Percentiles rank a stretch among this genome's conserved stretches.
These are phyloP conservation scores for Fomitopsis betulina DNA, from an alignment of 1,284 basidiomycete genomes.

Conservation along the genomic window DNA sequence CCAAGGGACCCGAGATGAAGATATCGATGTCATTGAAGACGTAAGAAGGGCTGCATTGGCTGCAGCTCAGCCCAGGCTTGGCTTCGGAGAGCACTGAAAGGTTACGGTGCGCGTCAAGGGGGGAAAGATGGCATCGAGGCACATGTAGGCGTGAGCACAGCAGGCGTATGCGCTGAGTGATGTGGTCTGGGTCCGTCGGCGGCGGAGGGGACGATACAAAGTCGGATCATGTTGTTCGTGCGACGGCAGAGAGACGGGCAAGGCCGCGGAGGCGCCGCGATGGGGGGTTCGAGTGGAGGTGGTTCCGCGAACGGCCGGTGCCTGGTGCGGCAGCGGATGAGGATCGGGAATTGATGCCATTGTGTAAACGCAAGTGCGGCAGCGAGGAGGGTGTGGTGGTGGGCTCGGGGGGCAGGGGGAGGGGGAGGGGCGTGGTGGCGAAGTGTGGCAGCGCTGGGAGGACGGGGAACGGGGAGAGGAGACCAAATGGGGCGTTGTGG, in stretches of 20 bases:
- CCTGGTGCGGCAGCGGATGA: not conserved
- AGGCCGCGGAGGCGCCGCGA: not conserved
- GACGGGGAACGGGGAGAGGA: not conserved
- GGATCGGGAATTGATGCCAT: not conserved
- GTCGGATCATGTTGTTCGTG: not conserved
- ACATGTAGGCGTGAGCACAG: not conserved
- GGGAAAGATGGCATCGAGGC: not conserved
- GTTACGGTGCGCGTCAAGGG: not conserved
- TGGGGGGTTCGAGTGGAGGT: not conserved
- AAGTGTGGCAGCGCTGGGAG: not conserved
- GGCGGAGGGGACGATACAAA: not conserved
- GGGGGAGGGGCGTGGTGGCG: not conserved
- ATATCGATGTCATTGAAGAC: not conserved
- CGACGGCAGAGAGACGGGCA: not conserved
- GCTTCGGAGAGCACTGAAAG: not conserved
- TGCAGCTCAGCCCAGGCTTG: not conserved
- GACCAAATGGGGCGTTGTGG: slow-evolving; percentile 1
- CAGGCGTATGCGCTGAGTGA: not conserved
- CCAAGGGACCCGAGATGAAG: not conserved
- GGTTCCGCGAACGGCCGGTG: not conserved
- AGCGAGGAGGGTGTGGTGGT: not conserved
- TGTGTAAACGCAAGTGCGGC: not conserved
- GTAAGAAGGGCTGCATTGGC: not conserved
- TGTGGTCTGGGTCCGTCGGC: slow-evolving; percentile 6
- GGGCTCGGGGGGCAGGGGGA: not conserved